Conservation (phyloP, 352 stramenopile species). For the Phytophthora nicotianae region DNA sequence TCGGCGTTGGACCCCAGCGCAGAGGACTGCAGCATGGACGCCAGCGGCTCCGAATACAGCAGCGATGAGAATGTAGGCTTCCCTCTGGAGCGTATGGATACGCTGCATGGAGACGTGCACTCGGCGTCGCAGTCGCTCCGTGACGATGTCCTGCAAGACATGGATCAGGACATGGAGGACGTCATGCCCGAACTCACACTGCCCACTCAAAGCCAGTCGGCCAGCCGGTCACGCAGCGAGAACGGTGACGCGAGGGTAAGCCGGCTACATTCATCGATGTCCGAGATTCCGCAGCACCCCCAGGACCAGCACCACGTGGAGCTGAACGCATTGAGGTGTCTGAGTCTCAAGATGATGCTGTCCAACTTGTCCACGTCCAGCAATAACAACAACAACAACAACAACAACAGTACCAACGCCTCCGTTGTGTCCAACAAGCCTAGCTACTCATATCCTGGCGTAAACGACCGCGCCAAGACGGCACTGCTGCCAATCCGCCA, state of each 20-base stretch:
- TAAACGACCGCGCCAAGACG: constrained; percentile 35
- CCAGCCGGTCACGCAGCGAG: constrained; percentile 18
- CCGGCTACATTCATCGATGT: constrained; percentile 19
- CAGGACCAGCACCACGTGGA: constrained; percentile 49
- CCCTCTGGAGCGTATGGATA: constrained; percentile 38
- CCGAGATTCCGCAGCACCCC: constrained; percentile 36
- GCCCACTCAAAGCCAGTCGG: constrained; percentile 28
- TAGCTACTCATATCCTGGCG: constrained; percentile 34
- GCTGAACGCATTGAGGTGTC: constrained; percentile 54
- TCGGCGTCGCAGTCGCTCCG: constrained; percentile 19
- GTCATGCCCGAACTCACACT: constrained; percentile 29
- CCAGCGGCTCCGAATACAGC: constrained; percentile 22
- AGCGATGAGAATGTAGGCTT: constrained; percentile 49
- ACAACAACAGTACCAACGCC: constrained; percentile 16
- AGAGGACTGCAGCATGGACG: constrained; percentile 33
- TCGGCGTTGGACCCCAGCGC: constrained; percentile 33
- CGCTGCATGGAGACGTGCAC: constrained; percentile 1
- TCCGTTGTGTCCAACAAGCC: constrained; percentile 29
- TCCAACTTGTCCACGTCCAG: constrained; percentile 34
- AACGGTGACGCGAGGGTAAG: constrained; percentile 25
- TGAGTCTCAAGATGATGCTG: constrained; percentile 65
- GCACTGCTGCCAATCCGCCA: constrained; percentile 37
- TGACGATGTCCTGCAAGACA: constrained; percentile 14
- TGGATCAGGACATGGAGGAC: constrained; percentile 36
- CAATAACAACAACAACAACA: constrained; percentile 11